Evolutionary conservation across 768 basidiomycete species (phyloP).

Genomic region (Cystoderma amianthinum): DNA sequence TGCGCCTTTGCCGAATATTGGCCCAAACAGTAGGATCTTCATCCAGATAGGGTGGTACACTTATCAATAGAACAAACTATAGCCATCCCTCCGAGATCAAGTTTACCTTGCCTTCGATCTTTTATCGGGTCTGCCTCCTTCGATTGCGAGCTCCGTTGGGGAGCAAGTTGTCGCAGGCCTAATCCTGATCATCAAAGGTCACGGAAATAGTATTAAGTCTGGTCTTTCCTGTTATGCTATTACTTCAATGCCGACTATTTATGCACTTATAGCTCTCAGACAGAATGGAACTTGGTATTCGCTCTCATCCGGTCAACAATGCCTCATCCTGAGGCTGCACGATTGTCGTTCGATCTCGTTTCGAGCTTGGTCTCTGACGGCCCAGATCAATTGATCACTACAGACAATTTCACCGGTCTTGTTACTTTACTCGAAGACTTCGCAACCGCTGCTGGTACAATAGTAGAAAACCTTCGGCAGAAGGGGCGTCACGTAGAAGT

Average conservation of each 20-base stretch:
- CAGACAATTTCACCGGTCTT: slow-evolving; percentile 78
- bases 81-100: slow-evolving; percentile 87
- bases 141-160: slow-evolving; percentile 76
- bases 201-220: slow-evolving; percentile 66
- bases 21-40: slow-evolving; percentile 60
- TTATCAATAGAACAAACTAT: neutral
- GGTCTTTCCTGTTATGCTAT: slow-evolving; percentile 3
- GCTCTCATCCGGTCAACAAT: slow-evolving; percentile 83
- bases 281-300: slow-evolving; percentile 94
- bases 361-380: slow-evolving; percentile 56
- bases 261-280: slow-evolving; percentile 57
- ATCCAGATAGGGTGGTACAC: neutral
- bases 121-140: slow-evolving; percentile 70
- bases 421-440: slow-evolving; percentile 83
- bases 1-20: slow-evolving; percentile 78
- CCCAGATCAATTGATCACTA: slow-evolving; percentile 50
- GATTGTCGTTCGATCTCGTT: slow-evolving; percentile 79
- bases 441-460: slow-evolving; percentile 60
- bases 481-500: slow-evolving; percentile 44
- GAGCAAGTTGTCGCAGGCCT: slow-evolving; percentile 90
- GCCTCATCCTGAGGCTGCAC: slow-evolving; percentile 80
- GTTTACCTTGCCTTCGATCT: slow-evolving; percentile 92
- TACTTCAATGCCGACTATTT: neutral
- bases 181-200: slow-evolving; percentile 68
- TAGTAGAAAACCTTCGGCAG: slow-evolving; percentile 51